phyloP scores from a whole-genome alignment of 371 early-diverging fungal species.

The Lichtheimia ramosa region DNA sequence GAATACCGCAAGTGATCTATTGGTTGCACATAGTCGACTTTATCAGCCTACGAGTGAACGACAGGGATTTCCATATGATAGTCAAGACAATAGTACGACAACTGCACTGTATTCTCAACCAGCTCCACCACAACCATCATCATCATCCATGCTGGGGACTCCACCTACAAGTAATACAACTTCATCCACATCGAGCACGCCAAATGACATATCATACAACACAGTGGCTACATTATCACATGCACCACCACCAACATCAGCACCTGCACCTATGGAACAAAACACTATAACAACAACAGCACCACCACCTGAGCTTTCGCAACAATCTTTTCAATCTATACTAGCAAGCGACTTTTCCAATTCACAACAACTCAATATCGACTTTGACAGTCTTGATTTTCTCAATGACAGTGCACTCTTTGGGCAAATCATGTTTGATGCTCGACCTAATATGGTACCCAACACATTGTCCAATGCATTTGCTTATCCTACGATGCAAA shows the following conservation, averaged over 20 bases:
- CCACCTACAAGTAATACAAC: background rate
- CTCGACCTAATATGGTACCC: slow-evolving; percentile 1
- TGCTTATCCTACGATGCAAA: slow-evolving; percentile 8
- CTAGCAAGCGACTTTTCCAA: slow-evolving; percentile 3
- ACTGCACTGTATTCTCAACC: background rate
- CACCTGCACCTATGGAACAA: background rate
- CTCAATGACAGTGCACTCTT: slow-evolving; percentile 39
- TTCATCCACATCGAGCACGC: background rate
- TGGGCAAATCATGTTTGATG: slow-evolving; percentile 52
- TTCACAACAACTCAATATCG: slow-evolving; percentile 12
- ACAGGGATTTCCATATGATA: slow-evolving; percentile 12
- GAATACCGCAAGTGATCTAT: slow-evolving; percentile 35
- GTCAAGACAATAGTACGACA: slow-evolving; percentile 2
- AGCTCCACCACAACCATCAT: background rate
- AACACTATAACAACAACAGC: slow-evolving; percentile 2
- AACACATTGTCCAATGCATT: slow-evolving; percentile 2
- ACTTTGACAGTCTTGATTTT: slow-evolving; percentile 44
- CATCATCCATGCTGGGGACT: background rate
- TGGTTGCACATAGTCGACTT: slow-evolving; percentile 37
- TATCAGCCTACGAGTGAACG: slow-evolving; percentile 24
- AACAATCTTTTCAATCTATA: slow-evolving; percentile 4
- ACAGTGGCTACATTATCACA: background rate
- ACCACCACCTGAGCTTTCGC: background rate
- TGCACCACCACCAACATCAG: slow-evolving; percentile 1
- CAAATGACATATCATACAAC: background rate